These are phyloP conservation scores for Pilaira anomala DNA, from an alignment of 192 early-diverging fungal species.

Conservation along the genomic window DNA sequence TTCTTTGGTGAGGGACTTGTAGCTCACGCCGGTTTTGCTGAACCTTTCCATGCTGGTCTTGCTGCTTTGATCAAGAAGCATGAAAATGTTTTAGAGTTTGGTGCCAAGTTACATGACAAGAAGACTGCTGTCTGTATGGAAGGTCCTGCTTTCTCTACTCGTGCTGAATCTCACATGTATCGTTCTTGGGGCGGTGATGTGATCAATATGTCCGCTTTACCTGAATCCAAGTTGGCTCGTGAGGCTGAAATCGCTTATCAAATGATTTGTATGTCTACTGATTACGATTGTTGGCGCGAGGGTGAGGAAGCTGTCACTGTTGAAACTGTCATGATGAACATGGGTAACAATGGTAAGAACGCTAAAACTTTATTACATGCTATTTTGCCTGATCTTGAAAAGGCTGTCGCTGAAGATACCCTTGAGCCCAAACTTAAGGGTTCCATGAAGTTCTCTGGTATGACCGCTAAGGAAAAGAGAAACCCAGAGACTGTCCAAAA, in stretches of 20 bases:
- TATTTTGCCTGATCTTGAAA: slow-evolving; percentile 74
- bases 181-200: slow-evolving; percentile 88
- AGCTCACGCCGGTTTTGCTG: slow-evolving; percentile 90
- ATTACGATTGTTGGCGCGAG: slow-evolving; percentile 92
- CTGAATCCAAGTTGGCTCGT: slow-evolving; percentile 94
- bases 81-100: slow-evolving; percentile 28
- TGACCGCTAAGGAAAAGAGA: slow-evolving; percentile 78
- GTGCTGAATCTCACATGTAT: slow-evolving; percentile 97
- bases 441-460: slow-evolving; percentile 78
- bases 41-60: slow-evolving; percentile 83
- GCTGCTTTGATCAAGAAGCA: slow-evolving; percentile 69
- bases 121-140: slow-evolving; percentile 98
- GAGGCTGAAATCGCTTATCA: slow-evolving; percentile 99
- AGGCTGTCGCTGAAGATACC: slow-evolving; percentile 52
- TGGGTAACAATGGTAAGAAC: slow-evolving; percentile 79
- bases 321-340: slow-evolving; percentile 81
- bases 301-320: slow-evolving; percentile 82
- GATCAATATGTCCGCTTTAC: slow-evolving; percentile 97
- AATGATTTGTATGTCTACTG: slow-evolving; percentile 99
- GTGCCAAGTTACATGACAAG: slow-evolving; percentile 58
- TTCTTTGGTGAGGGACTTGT: slow-evolving; percentile 93
- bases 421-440: slow-evolving; percentile 67
- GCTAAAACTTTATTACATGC: slow-evolving; percentile 77
- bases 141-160: slow-evolving; percentile 96
- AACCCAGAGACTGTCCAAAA: slow-evolving; percentile 65